Evolutionary conservation across 176 grass and related monocot species (phyloP).

Genomic region (Elaeis guineensis): DNA sequence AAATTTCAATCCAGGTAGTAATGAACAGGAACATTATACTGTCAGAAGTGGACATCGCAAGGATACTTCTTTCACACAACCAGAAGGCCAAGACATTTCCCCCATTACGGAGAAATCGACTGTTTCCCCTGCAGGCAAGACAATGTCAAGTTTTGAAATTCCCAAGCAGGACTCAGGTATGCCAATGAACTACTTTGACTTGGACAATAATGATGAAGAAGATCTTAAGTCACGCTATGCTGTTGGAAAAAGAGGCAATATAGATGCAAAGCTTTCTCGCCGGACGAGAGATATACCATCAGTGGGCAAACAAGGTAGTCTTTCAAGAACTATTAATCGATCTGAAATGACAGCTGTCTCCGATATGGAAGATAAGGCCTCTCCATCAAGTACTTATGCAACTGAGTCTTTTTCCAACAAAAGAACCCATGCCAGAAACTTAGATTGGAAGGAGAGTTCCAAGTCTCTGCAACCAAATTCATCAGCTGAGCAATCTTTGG

Average conservation of each 20-base stretch:
- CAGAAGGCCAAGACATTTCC: neutral
- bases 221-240: slow-evolving; percentile 19
- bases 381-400: neutral
- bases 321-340: slow-evolving; percentile 4
- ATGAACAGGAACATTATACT: neutral
- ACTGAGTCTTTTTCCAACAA: neutral
- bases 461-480: neutral
- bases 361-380: slow-evolving; percentile 11
- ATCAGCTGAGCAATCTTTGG: slow-evolving; percentile 17
- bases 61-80: neutral
- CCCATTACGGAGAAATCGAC: neutral
- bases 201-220: slow-evolving; percentile 33
- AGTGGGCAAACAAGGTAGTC: slow-evolving; percentile 24
- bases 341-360: neutral
- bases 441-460: neutral
- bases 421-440: neutral
- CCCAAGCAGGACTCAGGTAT: slow-evolving; percentile 9
- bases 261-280: slow-evolving; percentile 44
- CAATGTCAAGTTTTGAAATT: neutral
- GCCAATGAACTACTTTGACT: slow-evolving; percentile 27
- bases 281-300: slow-evolving; percentile 39
- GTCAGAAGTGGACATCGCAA: neutral
- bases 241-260: slow-evolving; percentile 22
- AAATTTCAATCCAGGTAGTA: neutral
- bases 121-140: neutral